Conservation (phyloP, 352 stramenopile genomes). For the Globisporangium paddicum region DNA sequence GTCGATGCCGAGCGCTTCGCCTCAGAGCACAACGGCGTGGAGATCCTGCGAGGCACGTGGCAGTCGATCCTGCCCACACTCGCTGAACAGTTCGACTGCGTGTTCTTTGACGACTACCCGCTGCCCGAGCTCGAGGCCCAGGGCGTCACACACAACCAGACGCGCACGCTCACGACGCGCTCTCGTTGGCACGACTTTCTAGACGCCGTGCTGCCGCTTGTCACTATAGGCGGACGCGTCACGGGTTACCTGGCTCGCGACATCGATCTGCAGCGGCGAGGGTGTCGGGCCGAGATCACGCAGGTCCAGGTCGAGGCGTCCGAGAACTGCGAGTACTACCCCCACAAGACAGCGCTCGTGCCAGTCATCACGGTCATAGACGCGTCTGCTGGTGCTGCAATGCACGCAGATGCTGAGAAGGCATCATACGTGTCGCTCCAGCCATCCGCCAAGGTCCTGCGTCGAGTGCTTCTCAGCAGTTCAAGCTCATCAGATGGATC, state of each 20-base stretch:
- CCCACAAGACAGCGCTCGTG: conserved; percentile 51
- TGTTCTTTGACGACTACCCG: conserved; percentile 84
- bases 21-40: conserved; percentile 21
- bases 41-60: conserved; percentile 64
- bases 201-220: conserved; percentile 43
- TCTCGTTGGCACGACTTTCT: conserved; percentile 76
- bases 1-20: conserved; percentile 43
- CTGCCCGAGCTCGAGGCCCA: conserved; percentile 43
- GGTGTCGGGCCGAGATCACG: conserved; percentile 29
- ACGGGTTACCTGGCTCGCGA: conserved; percentile 60
- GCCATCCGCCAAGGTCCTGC: neutral
- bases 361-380: conserved; percentile 59
- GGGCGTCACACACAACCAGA: conserved; percentile 14
- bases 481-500: no score
- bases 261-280: conserved; percentile 39
- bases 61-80: conserved; percentile 49
- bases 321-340: conserved; percentile 60
- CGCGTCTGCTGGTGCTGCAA: neutral
- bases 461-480: neutral
- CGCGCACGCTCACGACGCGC: conserved; percentile 8
- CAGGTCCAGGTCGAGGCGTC: conserved; percentile 31
- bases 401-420: neutral
- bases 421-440: neutral
- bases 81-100: conserved; percentile 50
- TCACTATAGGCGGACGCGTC: conserved; percentile 40